These are phyloP conservation scores for Pistacia integerrima DNA, from an alignment of 345 rosid genomes.

Conservation along the genomic window DNA sequence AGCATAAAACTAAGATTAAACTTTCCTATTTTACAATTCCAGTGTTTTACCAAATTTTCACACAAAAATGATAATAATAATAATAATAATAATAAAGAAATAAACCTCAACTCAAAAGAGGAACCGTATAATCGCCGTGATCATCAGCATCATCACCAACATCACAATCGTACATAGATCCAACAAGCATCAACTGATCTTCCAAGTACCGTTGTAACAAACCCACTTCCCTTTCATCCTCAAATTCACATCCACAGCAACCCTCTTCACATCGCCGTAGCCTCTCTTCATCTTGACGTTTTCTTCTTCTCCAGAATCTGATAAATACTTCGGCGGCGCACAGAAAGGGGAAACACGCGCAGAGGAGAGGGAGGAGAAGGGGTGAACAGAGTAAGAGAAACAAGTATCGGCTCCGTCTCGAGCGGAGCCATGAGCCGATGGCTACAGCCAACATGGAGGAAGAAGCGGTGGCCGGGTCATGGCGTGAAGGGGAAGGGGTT, in stretches of 20 bases:
- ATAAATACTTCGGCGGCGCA: not conserved
- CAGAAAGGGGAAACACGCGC: slow-evolving; percentile 1
- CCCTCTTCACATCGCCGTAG: slow-evolving; percentile 11
- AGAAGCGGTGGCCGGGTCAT: not conserved
- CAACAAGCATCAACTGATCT: slow-evolving; percentile 12
- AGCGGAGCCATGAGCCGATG: slow-evolving; percentile 12
- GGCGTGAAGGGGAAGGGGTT: not conserved
- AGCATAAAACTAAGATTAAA: no score
- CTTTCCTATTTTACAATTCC: no score
- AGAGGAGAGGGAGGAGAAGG: not conserved
- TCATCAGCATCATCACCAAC: not conserved
- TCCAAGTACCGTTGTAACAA: slow-evolving; percentile 12
- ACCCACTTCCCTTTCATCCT: slow-evolving; percentile 4
- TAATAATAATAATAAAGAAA: not conserved
- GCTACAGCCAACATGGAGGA: not conserved
- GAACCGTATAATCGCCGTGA: not conserved
- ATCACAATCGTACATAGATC: slow-evolving; percentile 6
- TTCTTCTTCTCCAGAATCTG: slow-evolving; percentile 8
- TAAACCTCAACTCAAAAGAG: not conserved
- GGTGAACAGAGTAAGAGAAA: slow-evolving; percentile 13
- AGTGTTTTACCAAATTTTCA: no score
- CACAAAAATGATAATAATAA: no score
- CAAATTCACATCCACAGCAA: not conserved
- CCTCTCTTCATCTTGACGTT: not conserved
- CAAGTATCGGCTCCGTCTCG: slow-evolving; percentile 1